phyloP scores from a whole-genome alignment of 805 yeast species.

The Candida chilensis region DNA sequence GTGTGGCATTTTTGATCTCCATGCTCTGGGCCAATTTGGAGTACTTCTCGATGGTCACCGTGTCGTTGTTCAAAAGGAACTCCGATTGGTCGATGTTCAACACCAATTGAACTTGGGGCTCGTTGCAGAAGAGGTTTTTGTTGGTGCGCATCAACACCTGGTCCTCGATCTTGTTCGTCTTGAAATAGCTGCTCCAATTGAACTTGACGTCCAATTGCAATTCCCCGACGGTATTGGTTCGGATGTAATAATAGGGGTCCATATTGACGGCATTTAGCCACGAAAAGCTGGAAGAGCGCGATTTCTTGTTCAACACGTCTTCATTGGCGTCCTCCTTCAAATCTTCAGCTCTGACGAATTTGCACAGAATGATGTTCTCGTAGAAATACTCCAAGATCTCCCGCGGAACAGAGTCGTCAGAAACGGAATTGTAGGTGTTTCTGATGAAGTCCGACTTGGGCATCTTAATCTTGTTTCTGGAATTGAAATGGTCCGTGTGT shows the following conservation, averaged over 20 bases:
- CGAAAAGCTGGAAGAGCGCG: no score
- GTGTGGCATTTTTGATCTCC: constrained; percentile 2
- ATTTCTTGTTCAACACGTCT: no score
- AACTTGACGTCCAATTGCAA: not conserved
- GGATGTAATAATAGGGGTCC: not conserved
- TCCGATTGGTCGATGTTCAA: not conserved
- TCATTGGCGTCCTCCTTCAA: not conserved
- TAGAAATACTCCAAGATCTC: constrained; percentile 48
- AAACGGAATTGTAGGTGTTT: constrained; percentile 25
- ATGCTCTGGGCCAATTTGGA: not conserved
- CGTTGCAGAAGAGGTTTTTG: no score
- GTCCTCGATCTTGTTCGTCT: not conserved
- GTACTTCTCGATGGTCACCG: not conserved
- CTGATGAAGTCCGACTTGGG: constrained; percentile 50
- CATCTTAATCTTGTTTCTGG: constrained; percentile 61
- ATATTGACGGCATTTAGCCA: no score
- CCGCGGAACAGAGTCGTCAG: constrained; percentile 20
- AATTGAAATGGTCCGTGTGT: constrained; percentile 69
- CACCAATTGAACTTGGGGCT: no score
- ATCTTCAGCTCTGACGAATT: not conserved
- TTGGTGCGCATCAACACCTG: no score
- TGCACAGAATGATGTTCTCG: constrained; percentile 67
- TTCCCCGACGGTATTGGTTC: not conserved
- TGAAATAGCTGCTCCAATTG: not conserved
- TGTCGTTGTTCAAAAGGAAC: not conserved